A percentile compares a stretch with the other conserved stretches of the same genome.
Evolutionary conservation across 2,329 filamentous ascomycete species (phyloP).

Genomic region (Cercospora sojina): DNA sequence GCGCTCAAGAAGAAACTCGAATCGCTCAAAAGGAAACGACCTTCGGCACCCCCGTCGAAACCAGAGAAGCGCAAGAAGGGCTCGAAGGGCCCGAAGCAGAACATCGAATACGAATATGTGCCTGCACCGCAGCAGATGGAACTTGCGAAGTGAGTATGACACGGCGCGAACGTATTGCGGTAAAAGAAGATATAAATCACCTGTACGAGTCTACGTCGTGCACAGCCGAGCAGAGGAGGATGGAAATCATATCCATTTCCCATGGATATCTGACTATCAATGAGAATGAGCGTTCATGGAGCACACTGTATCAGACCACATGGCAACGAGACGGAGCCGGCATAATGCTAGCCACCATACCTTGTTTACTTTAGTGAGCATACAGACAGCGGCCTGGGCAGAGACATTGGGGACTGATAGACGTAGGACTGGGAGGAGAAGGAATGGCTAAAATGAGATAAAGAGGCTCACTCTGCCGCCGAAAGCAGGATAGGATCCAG

Average conservation of each 20-base stretch:
- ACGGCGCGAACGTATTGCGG: not conserved
- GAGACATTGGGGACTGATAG: not conserved
- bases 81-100: constrained; percentile 59
- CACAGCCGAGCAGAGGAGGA: not conserved
- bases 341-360: not conserved
- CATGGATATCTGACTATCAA: not conserved
- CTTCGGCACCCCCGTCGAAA: constrained; percentile 51
- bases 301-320: not conserved
- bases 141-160: constrained; percentile 30
- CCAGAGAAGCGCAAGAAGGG: constrained; percentile 57
- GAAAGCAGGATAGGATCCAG: no score
- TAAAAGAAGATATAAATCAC: not conserved
- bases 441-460: not conserved
- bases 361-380: not conserved
- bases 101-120: constrained; percentile 79
- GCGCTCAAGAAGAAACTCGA: constrained; percentile 58
- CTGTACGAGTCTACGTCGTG: not conserved
- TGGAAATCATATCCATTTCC: not conserved
- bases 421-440: not conserved
- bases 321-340: not conserved
- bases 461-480: not conserved
- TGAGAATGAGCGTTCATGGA: not conserved
- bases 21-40: constrained; percentile 58
- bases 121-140: constrained; percentile 55
- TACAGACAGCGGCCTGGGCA: not conserved